Base-by-base conservation (phyloP, 805 yeast species). In the Hanseniaspora jakobsenii region DNA sequence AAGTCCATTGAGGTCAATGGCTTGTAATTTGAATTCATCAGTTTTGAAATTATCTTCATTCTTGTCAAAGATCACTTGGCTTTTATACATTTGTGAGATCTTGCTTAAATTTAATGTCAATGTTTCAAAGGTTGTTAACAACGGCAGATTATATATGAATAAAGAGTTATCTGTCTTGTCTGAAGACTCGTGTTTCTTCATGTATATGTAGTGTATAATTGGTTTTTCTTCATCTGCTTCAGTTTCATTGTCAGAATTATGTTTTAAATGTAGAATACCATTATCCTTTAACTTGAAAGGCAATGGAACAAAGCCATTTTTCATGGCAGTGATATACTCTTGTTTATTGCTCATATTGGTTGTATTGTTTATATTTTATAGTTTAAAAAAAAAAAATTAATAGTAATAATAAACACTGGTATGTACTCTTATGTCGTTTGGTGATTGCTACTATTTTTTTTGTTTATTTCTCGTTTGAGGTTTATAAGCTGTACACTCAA, bases 101-200 rank as follows among this genome's bases (percentile, higher is more conserved):
- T 68, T 62, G 44, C 70, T 69, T 53, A 85, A 73, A 32, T 77
- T 69, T 46, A 66, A 67, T 54, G 75, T 78, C 38, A 85, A 56
- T 28, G 65, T 64, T 34, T 69, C 66, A 13, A 73, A 54, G 19
- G 69, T 66, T 6, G 85, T 69, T 47, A 71, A 69, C 18, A 78
- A 62, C 2, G 96, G 95, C 32, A 85, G 62, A 56, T 87, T 86
- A 47, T 81, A 75, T 5, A 80, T 58, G 61, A 87, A 87, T n/a
- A 87, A 59, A 23, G 81, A 66, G 41, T 71, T 70, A 27, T 70
- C 70, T 2, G 65, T 60, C 27, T 64, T 66, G 32, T 60, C 56
- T 35, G 68, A 61, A 19, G 71, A 63, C 19, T 63, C 61, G 56
- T 82, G 93, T 54, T 77, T 81, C 59, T 80, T 81, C 52, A 73